Evolutionary conservation across 345 rosid genomes (phyloP), one percentile per base, ranked within the genome.

Genomic region (Cardamine resedifolia): DNA sequence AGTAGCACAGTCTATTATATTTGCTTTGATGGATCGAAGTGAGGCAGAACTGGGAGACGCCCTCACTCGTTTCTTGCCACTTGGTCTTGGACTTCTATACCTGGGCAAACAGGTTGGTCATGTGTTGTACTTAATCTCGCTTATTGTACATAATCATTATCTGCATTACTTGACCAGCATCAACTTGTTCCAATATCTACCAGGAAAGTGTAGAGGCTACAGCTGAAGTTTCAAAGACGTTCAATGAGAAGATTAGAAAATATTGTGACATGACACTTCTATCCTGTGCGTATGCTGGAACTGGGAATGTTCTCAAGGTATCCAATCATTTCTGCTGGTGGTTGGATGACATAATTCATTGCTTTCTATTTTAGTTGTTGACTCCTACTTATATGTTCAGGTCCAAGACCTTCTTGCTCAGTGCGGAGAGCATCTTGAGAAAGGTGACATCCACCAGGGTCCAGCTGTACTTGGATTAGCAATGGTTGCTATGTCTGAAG

Each of bases 391-490:
- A 24, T 57, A 60, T 45, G 15, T 70, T 14, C 83, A 96, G 98
- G 96, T 96, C 66, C 97, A 96, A 81, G 86, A 86, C 69, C 96
- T 96, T 71, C 88, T 96, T 26, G 95, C 90, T 76, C 91, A 88
- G 77, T 96, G 99, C 69, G 90, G 92, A 49, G 91, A 90, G 51
- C 97, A 92, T 87, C 89, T 90, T 34, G 98, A 96, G 80, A 92
- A 90, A 77, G 91, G 96, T 30, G 98, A 90, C 77, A 84, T 83
- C 66, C 89, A 90, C 82, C 98, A 96, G 79, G 99, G 97, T 49
- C 92, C 98, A 45, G 99, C 97, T 66, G 95, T 96, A 47, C 97
- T 96, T 73, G 99, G 99, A 69, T 87, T 96, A 72, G 97, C 99
- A 21, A 84, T 96, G 97, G 91, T 92, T 23, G 92, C 97, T 58